Base-by-base conservation (phyloP, 139 green algal species). In the Chlamydomonas schloesseri region DNA sequence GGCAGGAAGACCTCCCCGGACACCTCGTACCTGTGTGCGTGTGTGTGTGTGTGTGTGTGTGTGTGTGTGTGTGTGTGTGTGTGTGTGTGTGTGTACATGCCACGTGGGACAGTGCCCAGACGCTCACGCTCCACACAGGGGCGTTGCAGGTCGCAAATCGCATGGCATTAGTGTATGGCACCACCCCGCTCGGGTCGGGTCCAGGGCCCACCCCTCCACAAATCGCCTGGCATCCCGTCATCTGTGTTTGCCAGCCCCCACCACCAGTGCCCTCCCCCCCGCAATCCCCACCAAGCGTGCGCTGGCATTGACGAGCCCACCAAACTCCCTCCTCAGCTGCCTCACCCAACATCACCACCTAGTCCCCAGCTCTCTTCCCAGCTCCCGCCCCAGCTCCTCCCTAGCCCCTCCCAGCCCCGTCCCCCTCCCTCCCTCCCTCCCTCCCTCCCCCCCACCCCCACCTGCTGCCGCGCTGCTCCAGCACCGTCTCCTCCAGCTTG, bases 401-500 rank as follows among this genome's bases (percentile, higher is more conserved):
- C 50, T 14, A 57, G 11, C 50, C 11, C 57, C 57, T 65, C 31
- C 68, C 68, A 37, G 17, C 31, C 33, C 68, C 33, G 33, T 6
- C 33, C 68, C 68, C 37, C 3, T 36, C 37, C 17, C 21, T 9
- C 70, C 26, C 37, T 8, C 3, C 18, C 21, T 23, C 37, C 71
- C 47, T 13, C 47, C 47, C 18, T 4, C 62, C 76, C 29, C 36
- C 62, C 71, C 24, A 13, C 47, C 29, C 46, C 46, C 78, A 75
- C 88, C 88, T 87, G 71, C 74, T 87, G 6, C n/a, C 72, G 15
- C 29, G 55, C 92, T 99, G 97, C 81, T 95, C 87, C 68, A 98
- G 83, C 65, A 95, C 89, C 47, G 93, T 91, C 58, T 94, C 92
- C 89, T 98, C 95, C 62, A 99, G 92, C 57, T 94, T 93, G 36